These are phyloP conservation scores for Phytopythium vexans DNA, from an alignment of 352 stramenopile species.

Conservation along the genomic window DNA sequence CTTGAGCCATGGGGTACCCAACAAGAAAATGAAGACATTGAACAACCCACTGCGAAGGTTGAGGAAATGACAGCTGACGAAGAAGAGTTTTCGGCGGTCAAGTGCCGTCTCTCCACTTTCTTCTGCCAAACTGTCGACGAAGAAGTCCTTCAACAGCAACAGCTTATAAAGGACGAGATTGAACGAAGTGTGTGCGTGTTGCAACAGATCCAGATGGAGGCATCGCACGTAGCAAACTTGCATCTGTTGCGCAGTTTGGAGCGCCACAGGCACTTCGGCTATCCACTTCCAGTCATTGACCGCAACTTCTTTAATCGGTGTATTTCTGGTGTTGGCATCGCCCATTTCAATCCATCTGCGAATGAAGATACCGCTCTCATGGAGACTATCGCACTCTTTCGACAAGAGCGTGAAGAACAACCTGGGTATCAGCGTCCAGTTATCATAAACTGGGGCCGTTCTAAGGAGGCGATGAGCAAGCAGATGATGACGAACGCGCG, in stretches of 20 bases:
- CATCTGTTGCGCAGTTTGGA: constrained; percentile 1
- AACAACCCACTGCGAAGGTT: too few relatives aligned
- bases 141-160: neutral
- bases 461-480: neutral
- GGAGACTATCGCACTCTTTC: neutral
- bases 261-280: neutral
- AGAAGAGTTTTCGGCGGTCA: too few relatives aligned
- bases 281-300: neutral
- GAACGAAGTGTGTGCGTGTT: neutral
- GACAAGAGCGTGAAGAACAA: neutral
- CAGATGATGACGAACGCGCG: neutral
- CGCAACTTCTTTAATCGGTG: neutral
- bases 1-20: too few relatives aligned
- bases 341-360: neutral
- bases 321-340: constrained; percentile 1
- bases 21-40: too few relatives aligned
- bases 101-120: too few relatives aligned
- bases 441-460: neutral
- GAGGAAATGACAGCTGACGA: too few relatives aligned
- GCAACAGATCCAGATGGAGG: neutral
- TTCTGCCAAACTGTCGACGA: too few relatives aligned
- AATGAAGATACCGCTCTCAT: neutral
- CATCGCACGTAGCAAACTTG: neutral
- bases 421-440: neutral
- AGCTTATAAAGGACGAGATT: constrained; percentile 1